These are phyloP conservation scores for Solanum clarkiae DNA, from an alignment of 257 asterid species.

Conservation along the genomic window DNA sequence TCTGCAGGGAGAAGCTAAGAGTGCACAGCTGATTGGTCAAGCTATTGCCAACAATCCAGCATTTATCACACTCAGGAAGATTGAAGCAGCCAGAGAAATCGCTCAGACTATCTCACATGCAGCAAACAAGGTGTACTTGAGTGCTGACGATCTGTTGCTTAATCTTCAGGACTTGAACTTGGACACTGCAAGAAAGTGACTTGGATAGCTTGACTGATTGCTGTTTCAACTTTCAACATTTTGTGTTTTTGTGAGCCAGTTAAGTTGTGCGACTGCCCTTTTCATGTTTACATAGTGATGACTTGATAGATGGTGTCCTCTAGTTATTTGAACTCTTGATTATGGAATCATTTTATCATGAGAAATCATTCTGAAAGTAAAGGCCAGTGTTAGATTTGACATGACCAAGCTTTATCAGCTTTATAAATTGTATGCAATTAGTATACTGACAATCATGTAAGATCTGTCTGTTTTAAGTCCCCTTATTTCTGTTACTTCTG, in stretches of 20 bases:
- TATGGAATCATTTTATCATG: not conserved
- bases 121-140: conserved; percentile 67
- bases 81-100: conserved; percentile 85
- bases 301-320: not conserved
- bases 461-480: not conserved
- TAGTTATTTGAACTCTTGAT: not conserved
- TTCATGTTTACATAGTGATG: not conserved
- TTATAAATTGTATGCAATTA: not conserved
- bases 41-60: conserved; percentile 86
- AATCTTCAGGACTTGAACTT: conserved; percentile 57
- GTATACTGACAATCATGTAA: not conserved
- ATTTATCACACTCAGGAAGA: conserved; percentile 75
- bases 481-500: not conserved
- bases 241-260: not conserved
- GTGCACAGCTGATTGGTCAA: conserved; percentile 90
- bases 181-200: conserved; percentile 16
- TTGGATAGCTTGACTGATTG: not conserved
- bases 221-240: not conserved
- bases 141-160: conserved; percentile 69
- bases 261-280: not conserved
- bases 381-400: not conserved
- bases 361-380: not conserved
- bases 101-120: conserved; percentile 52
- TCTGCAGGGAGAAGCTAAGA: conserved; percentile 90
- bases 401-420: not conserved